phyloP scores from a whole-genome alignment of 2,329 filamentous ascomycete genomes.

The Berkeleyomyces basicola region DNA sequence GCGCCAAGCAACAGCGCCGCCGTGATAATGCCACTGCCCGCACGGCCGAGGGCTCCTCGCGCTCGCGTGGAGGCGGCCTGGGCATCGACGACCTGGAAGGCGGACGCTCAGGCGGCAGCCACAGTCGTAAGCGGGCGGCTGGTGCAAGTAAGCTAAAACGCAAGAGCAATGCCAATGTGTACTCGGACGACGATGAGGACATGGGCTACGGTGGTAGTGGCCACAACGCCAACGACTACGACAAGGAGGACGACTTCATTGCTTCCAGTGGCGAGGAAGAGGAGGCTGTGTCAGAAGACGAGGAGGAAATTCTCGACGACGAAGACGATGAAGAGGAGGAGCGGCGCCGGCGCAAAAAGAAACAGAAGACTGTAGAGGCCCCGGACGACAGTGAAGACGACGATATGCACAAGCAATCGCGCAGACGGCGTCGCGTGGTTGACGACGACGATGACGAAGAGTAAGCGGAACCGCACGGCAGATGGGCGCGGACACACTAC shows the following conservation, averaged over 20 bases:
- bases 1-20: constrained; percentile 46
- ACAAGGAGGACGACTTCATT: constrained; percentile 64
- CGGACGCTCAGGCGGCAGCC: constrained; percentile 33
- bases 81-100: constrained; percentile 52
- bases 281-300: constrained; percentile 43
- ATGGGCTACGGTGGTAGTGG: constrained; percentile 38
- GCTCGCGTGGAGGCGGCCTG: constrained; percentile 38
- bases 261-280: constrained; percentile 60
- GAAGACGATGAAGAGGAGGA: constrained; percentile 25
- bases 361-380: constrained; percentile 32
- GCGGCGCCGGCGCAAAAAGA: constrained; percentile 29
- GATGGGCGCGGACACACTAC: neutral
- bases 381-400: constrained; percentile 30
- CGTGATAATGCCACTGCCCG: constrained; percentile 52
- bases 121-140: constrained; percentile 36
- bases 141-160: constrained; percentile 34
- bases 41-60: constrained; percentile 36
- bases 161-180: constrained; percentile 40
- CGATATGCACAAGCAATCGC: constrained; percentile 35
- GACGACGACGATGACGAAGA: constrained; percentile 42
- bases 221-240: constrained; percentile 59
- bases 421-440: constrained; percentile 38
- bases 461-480: neutral
- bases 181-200: constrained; percentile 54
- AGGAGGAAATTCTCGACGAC: constrained; percentile 43